Evolutionary conservation across 2,329 filamentous ascomycete species (phyloP).

Genomic region (Trichophyton equinum): DNA sequence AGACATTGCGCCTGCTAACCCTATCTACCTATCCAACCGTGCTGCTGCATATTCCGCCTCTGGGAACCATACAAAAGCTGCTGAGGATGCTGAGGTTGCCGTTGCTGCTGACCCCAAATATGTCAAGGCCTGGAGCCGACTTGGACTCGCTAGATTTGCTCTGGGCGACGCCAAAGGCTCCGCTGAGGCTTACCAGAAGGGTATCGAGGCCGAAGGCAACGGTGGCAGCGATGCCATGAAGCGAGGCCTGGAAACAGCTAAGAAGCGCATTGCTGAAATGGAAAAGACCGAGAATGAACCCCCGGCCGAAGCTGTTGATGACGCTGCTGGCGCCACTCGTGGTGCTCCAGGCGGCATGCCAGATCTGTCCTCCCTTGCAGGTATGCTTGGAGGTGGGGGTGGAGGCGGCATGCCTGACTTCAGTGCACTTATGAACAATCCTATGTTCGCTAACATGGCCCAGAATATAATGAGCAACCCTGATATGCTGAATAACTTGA

Average conservation of each 20-base stretch:
- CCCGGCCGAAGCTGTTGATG: constrained; percentile 41
- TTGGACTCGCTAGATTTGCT: constrained; percentile 83
- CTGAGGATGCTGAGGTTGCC: constrained; percentile 79
- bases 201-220: constrained; percentile 86
- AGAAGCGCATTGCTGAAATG: constrained; percentile 72
- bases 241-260: constrained; percentile 90
- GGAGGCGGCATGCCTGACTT: constrained; percentile 79
- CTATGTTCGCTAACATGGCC: constrained; percentile 96
- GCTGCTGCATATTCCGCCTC: constrained; percentile 83
- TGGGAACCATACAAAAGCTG: constrained; percentile 71
- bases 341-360: constrained; percentile 50
- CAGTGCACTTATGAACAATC: constrained; percentile 81
- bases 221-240: constrained; percentile 96
- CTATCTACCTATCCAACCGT: constrained; percentile 95
- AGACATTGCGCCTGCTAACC: constrained; percentile 66
- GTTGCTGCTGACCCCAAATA: constrained; percentile 80
- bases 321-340: constrained; percentile 34
- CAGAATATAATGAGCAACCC: constrained; percentile 97
- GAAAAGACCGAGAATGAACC: constrained; percentile 42
- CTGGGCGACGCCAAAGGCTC: constrained; percentile 80
- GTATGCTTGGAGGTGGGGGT: constrained; percentile 57
- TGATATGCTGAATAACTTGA: constrained; percentile 77
- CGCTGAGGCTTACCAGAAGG: constrained; percentile 88
- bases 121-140: constrained; percentile 91
- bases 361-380: constrained; percentile 55